Evolutionary conservation across 1,284 basidiomycete species (phyloP).

Genomic region (Sphaerobolus stellatus): DNA sequence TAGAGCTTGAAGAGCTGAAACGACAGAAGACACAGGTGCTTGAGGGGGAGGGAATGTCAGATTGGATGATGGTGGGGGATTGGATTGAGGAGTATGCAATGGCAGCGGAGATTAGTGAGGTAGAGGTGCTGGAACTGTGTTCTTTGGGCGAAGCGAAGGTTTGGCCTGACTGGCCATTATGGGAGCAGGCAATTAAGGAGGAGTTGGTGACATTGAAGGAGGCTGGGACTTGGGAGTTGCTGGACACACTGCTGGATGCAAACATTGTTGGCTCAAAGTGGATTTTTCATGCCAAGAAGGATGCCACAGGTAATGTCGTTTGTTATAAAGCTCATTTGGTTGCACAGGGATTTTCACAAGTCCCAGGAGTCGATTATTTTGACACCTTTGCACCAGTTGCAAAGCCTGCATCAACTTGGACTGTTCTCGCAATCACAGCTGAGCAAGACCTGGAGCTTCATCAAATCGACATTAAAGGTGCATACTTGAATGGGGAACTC

Average conservation of each 20-base stretch:
- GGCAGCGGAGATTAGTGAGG: not conserved
- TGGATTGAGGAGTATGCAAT: not conserved
- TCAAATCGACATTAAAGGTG: too few species aligned
- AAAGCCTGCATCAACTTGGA: too few species aligned
- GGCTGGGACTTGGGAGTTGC: slow-evolving; percentile 28
- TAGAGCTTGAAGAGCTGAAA: too few species aligned
- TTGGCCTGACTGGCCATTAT: slow-evolving; percentile 23
- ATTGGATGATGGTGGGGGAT: not conserved
- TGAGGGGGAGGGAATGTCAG: not conserved
- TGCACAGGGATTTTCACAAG: too few species aligned
- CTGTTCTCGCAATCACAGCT: too few species aligned
- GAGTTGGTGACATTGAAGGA: slow-evolving; percentile 31
- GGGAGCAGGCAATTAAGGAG: slow-evolving; percentile 31
- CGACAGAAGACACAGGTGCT: not conserved
- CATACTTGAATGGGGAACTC: too few species aligned
- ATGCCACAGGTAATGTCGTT: too few species aligned
- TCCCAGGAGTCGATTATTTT: too few species aligned
- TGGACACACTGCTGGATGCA: slow-evolving; percentile 30
- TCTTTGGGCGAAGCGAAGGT: slow-evolving; percentile 21
- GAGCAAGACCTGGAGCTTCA: too few species aligned
- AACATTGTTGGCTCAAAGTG: slow-evolving; percentile 40
- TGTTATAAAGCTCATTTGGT: too few species aligned
- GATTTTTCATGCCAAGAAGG: too few species aligned
- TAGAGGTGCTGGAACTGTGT: slow-evolving; percentile 14
- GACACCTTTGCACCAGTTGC: too few species aligned